phyloP scores from a whole-genome alignment of 345 rosid genomes.

The Moringa oleifera region DNA sequence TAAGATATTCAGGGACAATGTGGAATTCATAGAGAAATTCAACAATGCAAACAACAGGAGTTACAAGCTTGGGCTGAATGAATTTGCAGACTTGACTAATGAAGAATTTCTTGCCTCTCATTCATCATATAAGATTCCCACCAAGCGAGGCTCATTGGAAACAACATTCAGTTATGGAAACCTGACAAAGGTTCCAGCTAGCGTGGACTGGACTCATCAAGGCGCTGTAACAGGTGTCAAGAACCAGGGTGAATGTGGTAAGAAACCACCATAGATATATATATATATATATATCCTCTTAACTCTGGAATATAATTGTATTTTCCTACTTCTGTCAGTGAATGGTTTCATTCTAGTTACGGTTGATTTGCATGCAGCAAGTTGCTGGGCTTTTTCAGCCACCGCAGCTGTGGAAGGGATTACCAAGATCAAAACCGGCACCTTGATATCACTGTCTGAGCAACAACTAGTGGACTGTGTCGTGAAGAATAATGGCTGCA shows the following conservation, averaged over 20 bases:
- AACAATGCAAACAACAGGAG: conserved; percentile 22
- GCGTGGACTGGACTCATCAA: conserved; percentile 33
- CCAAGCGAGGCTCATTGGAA: conserved; percentile 20
- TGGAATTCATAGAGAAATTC: conserved; percentile 33
- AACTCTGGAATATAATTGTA: no score
- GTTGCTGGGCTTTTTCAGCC: conserved; percentile 81
- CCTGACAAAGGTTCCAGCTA: conserved; percentile 19
- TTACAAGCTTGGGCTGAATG: conserved; percentile 47
- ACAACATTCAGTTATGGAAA: conserved; percentile 19
- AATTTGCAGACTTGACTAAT: conserved; percentile 42
- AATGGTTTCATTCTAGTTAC: no score
- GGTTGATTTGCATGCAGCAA: conserved; percentile 21
- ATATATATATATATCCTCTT: no score
- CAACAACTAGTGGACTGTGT: conserved; percentile 65
- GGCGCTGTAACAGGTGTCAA: conserved; percentile 40
- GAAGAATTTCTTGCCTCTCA: conserved; percentile 48
- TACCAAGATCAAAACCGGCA: conserved; percentile 44
- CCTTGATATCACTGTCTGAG: conserved; percentile 49
- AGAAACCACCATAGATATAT: no score
- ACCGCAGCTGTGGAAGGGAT: conserved; percentile 62
- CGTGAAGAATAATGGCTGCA: conserved; percentile 32
- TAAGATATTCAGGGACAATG: conserved; percentile 32
- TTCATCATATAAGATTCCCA: conserved; percentile 29
- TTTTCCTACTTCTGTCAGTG: no score
- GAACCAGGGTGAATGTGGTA: conserved; percentile 36